Evolutionary conservation across 73 alveolate genomes (phyloP), one percentile per base, ranked within the genome.

Genomic region (Symbiodinium pilosum): DNA sequence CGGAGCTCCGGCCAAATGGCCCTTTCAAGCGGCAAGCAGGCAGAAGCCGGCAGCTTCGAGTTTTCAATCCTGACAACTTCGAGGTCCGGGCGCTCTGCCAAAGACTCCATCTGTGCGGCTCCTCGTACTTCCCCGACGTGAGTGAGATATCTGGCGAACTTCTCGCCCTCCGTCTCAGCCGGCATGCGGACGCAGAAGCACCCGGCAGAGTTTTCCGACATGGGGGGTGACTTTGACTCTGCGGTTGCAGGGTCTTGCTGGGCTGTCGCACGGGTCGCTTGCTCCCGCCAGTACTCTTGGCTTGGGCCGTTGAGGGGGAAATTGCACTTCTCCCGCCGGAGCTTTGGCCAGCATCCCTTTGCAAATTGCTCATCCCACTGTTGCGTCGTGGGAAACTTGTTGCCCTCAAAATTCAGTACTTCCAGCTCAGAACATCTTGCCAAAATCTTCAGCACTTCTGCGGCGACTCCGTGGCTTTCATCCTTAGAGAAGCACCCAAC

Each of bases 311-410:
- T 8, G 42, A 42, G 85, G 85, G 44, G 44, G 24, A 71, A 71
- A 16, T 28, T 36, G 43, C 85, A 71, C 85, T 71, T n/a, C 85
- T 8, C 85, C 85, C 85, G 32, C 85, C 32, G 85, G n/a, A 71
- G 85, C 85, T 71, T 30, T 6, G 85, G 85, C 85, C 85, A 71
- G 43, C 44, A 71, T 4, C 85, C 85, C 44, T 30, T 8, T 21
- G 41, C 24, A 36, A 71, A 36, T 21, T 6, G 44, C 41, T 71
- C 85, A 36, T 71, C 85, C 85, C 85, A 71, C 26, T 30, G 44
- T 21, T 71, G n/a, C 44, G 85, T 71, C 43, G 44, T 8, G 85
- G 85, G 43, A 7, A 5, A 68, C 6, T 3, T 32, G 85, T 71
- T 71, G 9, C 5, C 5, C 42, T 6, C 85, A 71, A 30, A 71